Percentiles rank a stretch among this genome's conserved stretches.
These are phyloP conservation scores for Ceratobasidium sp. DNA, from an alignment of 1,284 basidiomycete genomes.

Conservation along the genomic window DNA sequence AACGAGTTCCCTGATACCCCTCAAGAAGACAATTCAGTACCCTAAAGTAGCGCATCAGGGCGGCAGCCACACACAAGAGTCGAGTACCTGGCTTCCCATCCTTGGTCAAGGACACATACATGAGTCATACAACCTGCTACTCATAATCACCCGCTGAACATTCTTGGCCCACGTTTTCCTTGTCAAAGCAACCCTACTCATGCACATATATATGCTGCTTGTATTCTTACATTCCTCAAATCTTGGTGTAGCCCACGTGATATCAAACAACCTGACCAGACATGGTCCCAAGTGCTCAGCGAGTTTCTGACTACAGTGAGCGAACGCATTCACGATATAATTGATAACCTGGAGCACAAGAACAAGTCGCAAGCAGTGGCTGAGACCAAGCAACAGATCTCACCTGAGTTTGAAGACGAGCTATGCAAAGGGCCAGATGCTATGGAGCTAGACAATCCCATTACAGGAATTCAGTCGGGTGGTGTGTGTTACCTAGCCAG, in stretches of 20 bases:
- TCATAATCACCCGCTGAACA: constrained; percentile 33
- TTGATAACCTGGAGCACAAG: constrained; percentile 12
- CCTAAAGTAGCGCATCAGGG: not conserved
- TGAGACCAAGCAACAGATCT: not conserved
- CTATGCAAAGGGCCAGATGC: not conserved
- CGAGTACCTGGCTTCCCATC: not conserved
- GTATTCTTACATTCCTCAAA: constrained; percentile 29
- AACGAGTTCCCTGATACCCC: not conserved
- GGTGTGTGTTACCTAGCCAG: not conserved
- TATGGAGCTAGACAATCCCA: not conserved
- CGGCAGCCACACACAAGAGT: not conserved
- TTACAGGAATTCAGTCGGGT: not conserved
- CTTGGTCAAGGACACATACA: not conserved
- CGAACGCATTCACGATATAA: not conserved
- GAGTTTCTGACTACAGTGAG: constrained; percentile 3
- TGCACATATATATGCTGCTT: constrained; percentile 5
- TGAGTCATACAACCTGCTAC: not conserved
- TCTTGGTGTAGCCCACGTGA: constrained; percentile 8
- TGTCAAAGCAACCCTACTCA: constrained; percentile 8
- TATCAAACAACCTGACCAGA: constrained; percentile 5
- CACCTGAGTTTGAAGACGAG: not conserved
- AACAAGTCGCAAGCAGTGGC: not conserved
- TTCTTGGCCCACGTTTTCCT: constrained; percentile 32
- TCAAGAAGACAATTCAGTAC: too few species aligned
- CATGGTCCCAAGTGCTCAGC: constrained; percentile 20